These are phyloP conservation scores for Scheffersomyces illinoinensis DNA, from an alignment of 1,139 yeast genomes.

Conservation along the genomic window DNA sequence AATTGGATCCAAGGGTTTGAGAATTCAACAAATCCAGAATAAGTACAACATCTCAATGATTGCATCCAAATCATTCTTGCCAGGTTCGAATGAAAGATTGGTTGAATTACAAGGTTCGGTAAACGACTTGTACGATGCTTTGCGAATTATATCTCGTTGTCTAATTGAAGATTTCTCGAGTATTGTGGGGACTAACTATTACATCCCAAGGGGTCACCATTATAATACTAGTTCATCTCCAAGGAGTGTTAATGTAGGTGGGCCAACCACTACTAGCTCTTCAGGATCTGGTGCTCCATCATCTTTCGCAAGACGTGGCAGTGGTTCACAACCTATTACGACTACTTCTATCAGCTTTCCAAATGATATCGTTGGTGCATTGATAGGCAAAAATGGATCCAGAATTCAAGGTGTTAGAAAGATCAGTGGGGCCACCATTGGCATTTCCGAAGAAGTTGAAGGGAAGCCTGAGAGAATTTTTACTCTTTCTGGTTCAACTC, in stretches of 20 bases:
- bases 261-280: constrained; percentile 20
- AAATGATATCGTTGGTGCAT: constrained; percentile 85
- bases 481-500: constrained; percentile 67
- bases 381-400: constrained; percentile 84
- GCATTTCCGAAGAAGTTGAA: constrained; percentile 72
- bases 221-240: constrained; percentile 2
- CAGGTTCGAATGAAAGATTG: constrained; percentile 82
- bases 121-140: constrained; percentile 57
- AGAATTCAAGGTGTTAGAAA: constrained; percentile 86
- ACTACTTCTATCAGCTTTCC: constrained; percentile 47
- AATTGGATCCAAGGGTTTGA: constrained; percentile 81
- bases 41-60: constrained; percentile 74
- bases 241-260: not conserved
- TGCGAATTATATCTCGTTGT: constrained; percentile 68
- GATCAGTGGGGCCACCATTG: constrained; percentile 77
- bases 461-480: constrained; percentile 67
- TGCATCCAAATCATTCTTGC: constrained; percentile 82
- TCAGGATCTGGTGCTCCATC: constrained; percentile 4
- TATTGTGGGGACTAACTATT: constrained; percentile 65
- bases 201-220: constrained; percentile 52
- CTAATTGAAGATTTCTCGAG: constrained; percentile 71
- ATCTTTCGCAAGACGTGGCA: constrained; percentile 6
- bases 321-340: constrained; percentile 4
- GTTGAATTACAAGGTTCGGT: constrained; percentile 88
- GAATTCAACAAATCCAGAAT: constrained; percentile 81